Conservation (phyloP, 768 basidiomycete species). For the Suillus spraguei region DNA sequence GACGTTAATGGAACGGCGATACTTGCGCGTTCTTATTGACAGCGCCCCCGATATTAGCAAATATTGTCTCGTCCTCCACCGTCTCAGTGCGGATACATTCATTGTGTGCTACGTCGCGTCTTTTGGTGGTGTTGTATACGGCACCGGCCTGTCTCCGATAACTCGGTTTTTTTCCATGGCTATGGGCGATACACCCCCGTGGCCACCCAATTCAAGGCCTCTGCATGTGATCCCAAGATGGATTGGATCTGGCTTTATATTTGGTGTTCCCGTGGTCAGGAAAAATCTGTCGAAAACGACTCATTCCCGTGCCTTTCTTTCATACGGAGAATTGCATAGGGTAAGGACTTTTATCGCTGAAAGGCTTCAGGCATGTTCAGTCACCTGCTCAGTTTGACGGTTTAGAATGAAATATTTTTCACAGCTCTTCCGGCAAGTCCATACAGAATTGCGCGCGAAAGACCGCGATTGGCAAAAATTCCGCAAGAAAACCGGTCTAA, state of each 20-base stretch:
- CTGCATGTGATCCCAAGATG: constrained; percentile 34
- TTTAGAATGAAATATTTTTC: constrained; percentile 3
- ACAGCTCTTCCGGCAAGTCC: constrained; percentile 2
- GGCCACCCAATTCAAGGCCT: constrained; percentile 30
- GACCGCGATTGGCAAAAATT: neutral
- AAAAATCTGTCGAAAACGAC: constrained; percentile 11
- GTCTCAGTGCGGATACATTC: constrained; percentile 30
- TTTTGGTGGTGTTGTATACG: constrained; percentile 30
- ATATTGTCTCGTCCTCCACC: constrained; percentile 38
- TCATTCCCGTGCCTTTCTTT: constrained; percentile 10
- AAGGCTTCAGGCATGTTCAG: constrained; percentile 2
- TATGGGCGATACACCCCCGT: constrained; percentile 31
- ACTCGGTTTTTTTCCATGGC: constrained; percentile 39
- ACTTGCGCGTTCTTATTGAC: neutral
- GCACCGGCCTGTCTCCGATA: constrained; percentile 26
- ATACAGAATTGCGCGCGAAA: neutral
- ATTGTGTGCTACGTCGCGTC: constrained; percentile 41
- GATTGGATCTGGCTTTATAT: constrained; percentile 32
- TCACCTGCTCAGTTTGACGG: neutral
- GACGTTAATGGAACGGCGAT: constrained; percentile 7
- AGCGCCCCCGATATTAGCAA: constrained; percentile 9
- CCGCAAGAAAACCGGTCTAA: constrained; percentile 6
- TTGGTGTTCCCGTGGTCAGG: constrained; percentile 34
- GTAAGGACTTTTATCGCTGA: constrained; percentile 8
- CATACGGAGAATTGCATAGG: constrained; percentile 13